Evolutionary conservation across 2,329 filamentous ascomycete genomes (phyloP), one percentile per base, ranked within the genome.

Genomic region (Fusarium papillatum): DNA sequence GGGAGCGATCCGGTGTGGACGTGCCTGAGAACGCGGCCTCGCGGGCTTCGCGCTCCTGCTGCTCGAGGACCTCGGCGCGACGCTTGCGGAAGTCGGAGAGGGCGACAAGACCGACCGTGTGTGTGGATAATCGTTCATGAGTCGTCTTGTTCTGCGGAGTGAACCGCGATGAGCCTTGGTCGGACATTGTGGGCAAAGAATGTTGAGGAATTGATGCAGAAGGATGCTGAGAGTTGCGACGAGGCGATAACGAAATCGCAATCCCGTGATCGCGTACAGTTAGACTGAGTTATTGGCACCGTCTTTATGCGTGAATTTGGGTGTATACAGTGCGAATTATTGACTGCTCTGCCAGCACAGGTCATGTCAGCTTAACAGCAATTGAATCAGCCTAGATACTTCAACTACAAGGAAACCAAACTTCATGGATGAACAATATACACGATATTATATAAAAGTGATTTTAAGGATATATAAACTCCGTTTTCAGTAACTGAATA

Each of bases 31-130:
- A 81, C 31, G 90, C 87, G 43, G 81, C 89, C 76, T 95, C 93
- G 80, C 93, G 92, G 16, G 91, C 93, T 80, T 97, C 95, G 80
- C 94, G 91, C 81, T 97, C 95, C 81, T 97, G 96, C 82, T 95
- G 93, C 83, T 98, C 96, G 60, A 98, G 88, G n/a, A 96, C 95
- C 84, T 98, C 95, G 78, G 95, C 96, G 84, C 96, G 95, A 71
- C 97, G 93, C 86, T 99, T 98, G 84, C 96, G 95, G 84, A 98
- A 98, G 82, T 98, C 97, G 76, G 95, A 95, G 53, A 98, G 92
- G 69, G 95, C 92, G 65, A 98, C 96, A 4, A 99, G 92, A 48
- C 97, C 97, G 76, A 98, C 95, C 0, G 95, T 98, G 81, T 95
- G 93, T 66, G 92, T 95, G 71, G 96, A 96, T 60, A 98, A 89